These are phyloP conservation scores for Coelastrella sp. DNA, from an alignment of 139 green algal genomes.

Conservation along the genomic window DNA sequence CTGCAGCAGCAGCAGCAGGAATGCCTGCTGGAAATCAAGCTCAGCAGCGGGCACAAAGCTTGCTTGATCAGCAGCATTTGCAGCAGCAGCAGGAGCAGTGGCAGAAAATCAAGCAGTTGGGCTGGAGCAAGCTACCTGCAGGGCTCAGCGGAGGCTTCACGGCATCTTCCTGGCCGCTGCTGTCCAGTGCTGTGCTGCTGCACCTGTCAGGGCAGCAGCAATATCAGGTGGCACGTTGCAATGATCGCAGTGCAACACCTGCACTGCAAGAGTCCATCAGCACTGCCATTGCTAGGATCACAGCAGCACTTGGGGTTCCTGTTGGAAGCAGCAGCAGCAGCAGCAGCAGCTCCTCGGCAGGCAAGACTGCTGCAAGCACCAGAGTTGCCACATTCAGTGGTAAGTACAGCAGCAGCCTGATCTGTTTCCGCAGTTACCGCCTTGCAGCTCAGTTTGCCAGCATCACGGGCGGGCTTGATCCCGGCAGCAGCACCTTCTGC, in stretches of 20 bases:
- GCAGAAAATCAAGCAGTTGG: neutral
- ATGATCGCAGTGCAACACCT: neutral
- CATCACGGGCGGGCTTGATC: neutral
- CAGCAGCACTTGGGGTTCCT: neutral
- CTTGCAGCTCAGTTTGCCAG: neutral
- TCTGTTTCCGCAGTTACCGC: constrained; percentile 22
- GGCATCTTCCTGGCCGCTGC: neutral
- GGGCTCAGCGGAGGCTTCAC: neutral
- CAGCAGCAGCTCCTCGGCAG: constrained; percentile 16
- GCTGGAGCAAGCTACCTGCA: neutral
- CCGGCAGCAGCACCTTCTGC: constrained; percentile 41
- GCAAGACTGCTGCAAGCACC: neutral
- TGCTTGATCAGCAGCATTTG: neutral
- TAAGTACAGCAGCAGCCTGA: constrained; percentile 23
- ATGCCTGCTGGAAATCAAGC: neutral
- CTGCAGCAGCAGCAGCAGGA: neutral
- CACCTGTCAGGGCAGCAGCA: neutral
- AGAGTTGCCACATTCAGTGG: neutral
- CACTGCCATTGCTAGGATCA: neutral
- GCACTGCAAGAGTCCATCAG: neutral
- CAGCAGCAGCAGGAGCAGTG: constrained; percentile 11
- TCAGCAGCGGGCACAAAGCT: neutral
- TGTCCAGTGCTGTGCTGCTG: neutral
- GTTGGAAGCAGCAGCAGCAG: neutral
- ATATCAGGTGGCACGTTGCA: neutral